phyloP scores from a whole-genome alignment of 2,329 filamentous ascomycete genomes.

The Paraphaeosphaeria sporulosa region DNA sequence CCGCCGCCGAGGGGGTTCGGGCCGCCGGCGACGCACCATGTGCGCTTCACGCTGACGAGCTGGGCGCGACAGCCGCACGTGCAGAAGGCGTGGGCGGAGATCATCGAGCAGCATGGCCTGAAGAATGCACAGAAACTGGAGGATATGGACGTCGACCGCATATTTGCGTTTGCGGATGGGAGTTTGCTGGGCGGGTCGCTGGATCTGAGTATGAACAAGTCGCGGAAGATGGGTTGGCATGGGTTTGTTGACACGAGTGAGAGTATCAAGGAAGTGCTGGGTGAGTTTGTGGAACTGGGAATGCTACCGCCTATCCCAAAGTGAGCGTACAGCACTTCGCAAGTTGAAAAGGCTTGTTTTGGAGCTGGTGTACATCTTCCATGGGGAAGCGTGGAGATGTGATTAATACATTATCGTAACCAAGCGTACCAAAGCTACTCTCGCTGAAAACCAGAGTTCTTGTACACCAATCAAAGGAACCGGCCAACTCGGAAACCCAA shows the following conservation, averaged over 20 bases:
- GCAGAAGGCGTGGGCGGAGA: conserved; percentile 54
- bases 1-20: conserved; percentile 52
- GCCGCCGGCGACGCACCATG: conserved; percentile 48
- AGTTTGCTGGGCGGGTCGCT: conserved; percentile 42
- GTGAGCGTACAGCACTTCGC: neutral
- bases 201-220: conserved; percentile 54
- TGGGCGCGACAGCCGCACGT: conserved; percentile 58
- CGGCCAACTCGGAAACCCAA: neutral
- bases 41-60: conserved; percentile 52
- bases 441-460: no score
- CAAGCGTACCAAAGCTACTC: no score
- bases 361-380: neutral
- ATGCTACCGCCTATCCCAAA: conserved; percentile 51
- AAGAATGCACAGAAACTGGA: conserved; percentile 48
- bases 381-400: no score
- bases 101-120: conserved; percentile 53
- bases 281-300: conserved; percentile 52
- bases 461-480: neutral
- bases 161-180: conserved; percentile 57
- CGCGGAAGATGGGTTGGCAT: conserved; percentile 55
- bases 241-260: conserved; percentile 57
- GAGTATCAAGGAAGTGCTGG: conserved; percentile 52
- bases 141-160: conserved; percentile 52
- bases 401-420: no score
- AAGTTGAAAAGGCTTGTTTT: neutral